Percentiles rank a stretch among this genome's conserved stretches.
These are phyloP conservation scores for Kodamaea fukazawae DNA, from an alignment of 805 yeast species.

Conservation along the genomic window DNA sequence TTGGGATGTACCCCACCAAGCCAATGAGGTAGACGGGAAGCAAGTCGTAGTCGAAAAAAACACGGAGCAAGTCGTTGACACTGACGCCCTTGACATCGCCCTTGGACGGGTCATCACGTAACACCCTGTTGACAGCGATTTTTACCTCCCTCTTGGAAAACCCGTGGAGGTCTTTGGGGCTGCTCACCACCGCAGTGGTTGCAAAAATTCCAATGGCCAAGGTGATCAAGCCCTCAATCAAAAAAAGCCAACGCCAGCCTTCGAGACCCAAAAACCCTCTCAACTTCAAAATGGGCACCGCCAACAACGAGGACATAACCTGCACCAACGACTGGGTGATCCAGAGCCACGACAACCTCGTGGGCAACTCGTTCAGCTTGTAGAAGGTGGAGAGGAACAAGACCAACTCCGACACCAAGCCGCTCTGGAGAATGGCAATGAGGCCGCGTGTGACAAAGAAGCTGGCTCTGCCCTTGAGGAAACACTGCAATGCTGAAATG, in stretches of 20 bases:
- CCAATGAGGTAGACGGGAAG: constrained; percentile 27
- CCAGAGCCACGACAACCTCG: constrained; percentile 61
- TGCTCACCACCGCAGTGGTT: constrained; percentile 42
- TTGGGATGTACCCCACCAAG: constrained; percentile 19
- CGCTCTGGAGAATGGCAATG: constrained; percentile 24
- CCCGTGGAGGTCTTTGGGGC: constrained; percentile 21
- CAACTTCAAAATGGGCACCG: constrained; percentile 50
- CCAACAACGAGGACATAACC: constrained; percentile 46
- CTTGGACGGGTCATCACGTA: constrained; percentile 30
- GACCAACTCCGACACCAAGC: constrained; percentile 55
- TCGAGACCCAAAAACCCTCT: constrained; percentile 13
- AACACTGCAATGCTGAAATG: constrained; percentile 22
- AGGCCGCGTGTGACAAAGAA: constrained; percentile 21
- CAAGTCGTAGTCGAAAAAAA: constrained; percentile 25
- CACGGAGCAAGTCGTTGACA: constrained; percentile 16
- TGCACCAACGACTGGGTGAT: constrained; percentile 49
- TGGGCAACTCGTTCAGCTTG: constrained; percentile 55
- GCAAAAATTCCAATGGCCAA: constrained; percentile 20
- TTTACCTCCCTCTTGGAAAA: constrained; percentile 27
- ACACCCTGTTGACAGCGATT: constrained; percentile 26
- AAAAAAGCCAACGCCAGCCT: constrained; percentile 28
- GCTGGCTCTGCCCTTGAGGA: constrained; percentile 15
- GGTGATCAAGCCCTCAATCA: constrained; percentile 23
- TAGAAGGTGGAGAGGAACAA: constrained; percentile 67
- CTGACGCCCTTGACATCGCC: constrained; percentile 29